Base-by-base conservation (phyloP, 1,139 yeast genomes). In the Kodamaea fungicola region DNA sequence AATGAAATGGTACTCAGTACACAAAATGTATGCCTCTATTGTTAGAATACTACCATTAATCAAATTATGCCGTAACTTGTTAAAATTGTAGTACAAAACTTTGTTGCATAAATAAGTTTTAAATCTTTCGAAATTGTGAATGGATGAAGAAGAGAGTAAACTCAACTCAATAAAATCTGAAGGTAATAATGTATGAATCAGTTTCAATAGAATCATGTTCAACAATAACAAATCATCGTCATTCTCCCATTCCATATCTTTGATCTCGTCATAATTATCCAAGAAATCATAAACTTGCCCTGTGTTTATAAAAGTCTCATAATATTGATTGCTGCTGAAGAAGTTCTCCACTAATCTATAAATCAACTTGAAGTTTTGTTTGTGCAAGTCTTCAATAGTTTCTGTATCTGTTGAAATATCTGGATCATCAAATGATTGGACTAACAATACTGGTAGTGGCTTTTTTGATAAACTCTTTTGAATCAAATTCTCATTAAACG, bases 1-100 rank as follows among this genome's bases (percentile, higher is more conserved):
- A 36, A 64, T 67, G 41, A 73, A 73, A 38, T 68, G 63, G 62
- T 72, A 74, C 46, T 74, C 80, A 16, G 75, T 67, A 45, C 76
- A 75, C 33, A 75, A 56, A 7, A 74, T 70, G 43, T 74, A 74
- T 2, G 78, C 66, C 45, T 71, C 71, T 24, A 75, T 62, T 5
- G 78, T 70, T 8, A 65, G 54, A 12, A 71, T 62, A 1, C 78
- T 70, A 46, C 74, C 79, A 43, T 67, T 61, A 22, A 70, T 55
- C 31, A 74, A 57, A 40, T 75, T 74, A 42, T 64, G 70, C 40
- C 76, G 68, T 41, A 75, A 57, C 45, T 61, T 61, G 44, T 64
- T 67, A 47, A 71, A 74, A 32, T 61, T 66, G 37, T 52, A 56
- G 37, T 52, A 57, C 22, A 69, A 51, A 19, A 62, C 54, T 30